Evolutionary conservation across 345 rosid genomes (phyloP).

Genomic region (Eucalyptus dawsonii): DNA sequence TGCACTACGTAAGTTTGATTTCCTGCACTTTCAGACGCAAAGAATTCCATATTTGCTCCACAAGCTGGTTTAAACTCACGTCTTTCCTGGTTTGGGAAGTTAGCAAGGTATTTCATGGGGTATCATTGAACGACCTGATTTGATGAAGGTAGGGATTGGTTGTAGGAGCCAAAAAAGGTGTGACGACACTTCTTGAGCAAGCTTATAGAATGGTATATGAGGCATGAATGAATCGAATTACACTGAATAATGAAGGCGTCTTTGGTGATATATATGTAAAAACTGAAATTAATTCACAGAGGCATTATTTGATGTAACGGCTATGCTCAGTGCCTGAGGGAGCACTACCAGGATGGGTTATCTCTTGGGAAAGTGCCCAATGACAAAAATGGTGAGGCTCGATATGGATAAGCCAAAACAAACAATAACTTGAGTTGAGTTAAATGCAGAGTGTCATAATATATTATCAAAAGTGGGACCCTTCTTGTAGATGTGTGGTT

Average conservation of each 20-base stretch:
- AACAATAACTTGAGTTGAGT: too few species aligned
- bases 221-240: neutral
- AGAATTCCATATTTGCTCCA: neutral
- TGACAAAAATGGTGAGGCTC: neutral
- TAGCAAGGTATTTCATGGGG: neutral
- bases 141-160: neutral
- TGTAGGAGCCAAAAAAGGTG: neutral
- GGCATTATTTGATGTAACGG: neutral
- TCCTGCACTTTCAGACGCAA: neutral
- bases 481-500: neutral
- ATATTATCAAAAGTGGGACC: neutral
- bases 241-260: rapidly evolving
- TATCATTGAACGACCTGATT: too few species aligned
- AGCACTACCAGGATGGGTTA: neutral
- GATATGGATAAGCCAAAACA: rapidly evolving
- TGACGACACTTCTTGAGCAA: neutral
- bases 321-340: neutral
- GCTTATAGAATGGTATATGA: neutral
- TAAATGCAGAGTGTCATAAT: too few species aligned
- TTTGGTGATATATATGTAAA: neutral
- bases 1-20: neutral
- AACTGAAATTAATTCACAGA: neutral
- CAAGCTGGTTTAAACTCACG: neutral
- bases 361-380: neutral
- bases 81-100: neutral